Percentiles rank a stretch among this genome's conserved stretches.
Evolutionary conservation across 306 rosid species (phyloP).

Genomic region (Citrullus amarus): DNA sequence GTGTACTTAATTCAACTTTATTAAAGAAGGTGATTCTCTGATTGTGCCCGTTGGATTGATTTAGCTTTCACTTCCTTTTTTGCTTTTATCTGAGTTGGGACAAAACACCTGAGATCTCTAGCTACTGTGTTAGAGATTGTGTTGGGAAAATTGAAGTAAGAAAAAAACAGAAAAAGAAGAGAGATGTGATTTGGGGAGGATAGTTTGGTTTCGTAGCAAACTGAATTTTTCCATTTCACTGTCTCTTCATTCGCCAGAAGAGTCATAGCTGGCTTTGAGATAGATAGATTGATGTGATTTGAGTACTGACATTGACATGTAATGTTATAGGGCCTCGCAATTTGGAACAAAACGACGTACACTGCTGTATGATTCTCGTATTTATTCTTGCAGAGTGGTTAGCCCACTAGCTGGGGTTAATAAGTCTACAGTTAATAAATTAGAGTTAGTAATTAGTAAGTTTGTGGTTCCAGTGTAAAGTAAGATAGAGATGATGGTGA

Average conservation of each 20-base stretch:
- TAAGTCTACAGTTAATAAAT: too few species aligned
- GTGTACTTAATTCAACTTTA: not conserved
- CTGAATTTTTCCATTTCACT: not conserved
- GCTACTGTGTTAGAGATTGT: not conserved
- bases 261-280: slow-evolving; percentile 1
- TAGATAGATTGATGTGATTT: not conserved
- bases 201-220: not conserved
- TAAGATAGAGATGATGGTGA: too few species aligned
- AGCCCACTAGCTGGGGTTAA: too few species aligned
- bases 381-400: too few species aligned
- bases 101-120: not conserved
- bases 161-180: not conserved
- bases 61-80: too few species aligned
- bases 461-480: too few species aligned
- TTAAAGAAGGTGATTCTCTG: not conserved
- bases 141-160: not conserved
- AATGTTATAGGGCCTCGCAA: not conserved
- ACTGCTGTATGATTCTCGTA: not conserved
- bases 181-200: not conserved
- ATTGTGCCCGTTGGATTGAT: too few species aligned
- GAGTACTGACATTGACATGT: not conserved
- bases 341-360: not conserved
- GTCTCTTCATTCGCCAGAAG: slow-evolving; percentile 1
- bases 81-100: not conserved
- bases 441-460: too few species aligned